Evolutionary conservation across 345 rosid species (phyloP), one percentile per base, ranked within the genome.

Genomic region (Euphorbia pulcherrima): DNA sequence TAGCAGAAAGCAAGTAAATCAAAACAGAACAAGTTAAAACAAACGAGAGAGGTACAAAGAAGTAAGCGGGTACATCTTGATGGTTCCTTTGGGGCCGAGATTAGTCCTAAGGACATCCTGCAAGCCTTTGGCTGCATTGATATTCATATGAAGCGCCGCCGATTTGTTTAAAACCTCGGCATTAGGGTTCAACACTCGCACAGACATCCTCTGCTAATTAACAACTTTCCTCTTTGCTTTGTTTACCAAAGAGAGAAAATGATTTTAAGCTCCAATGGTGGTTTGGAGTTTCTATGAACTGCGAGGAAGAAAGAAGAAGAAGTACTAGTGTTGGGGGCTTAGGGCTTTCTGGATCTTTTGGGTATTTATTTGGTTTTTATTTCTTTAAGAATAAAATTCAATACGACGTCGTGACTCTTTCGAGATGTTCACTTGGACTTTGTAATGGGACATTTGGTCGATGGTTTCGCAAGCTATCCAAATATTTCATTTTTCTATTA

Each of bases 141-240:
- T 94, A 82, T 88, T 94, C 97, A 94, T 94, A 75, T 94, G 99
- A 54, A 94, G 90, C 66, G 97, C 97, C 65, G 96, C 93, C 60
- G 97, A 89, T 84, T 94, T 94, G 92, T 94, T 91, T 47, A 94
- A 91, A 58, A 91, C 95, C 72, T 94, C 99, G 0, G 99, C 99
- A 73, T 94, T 94, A 60, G 97, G 97, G 78, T 94, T 94, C 83
- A 91, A 72, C 9, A 89, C 85, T 57, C 96, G 87, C 58, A 94
- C 76, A 72, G 99, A 88, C 99, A 94, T 94, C 63, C 74, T 90
- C 69, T 48, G 44, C 56, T 28, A 3, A 37, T 37, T 37, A 3
- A n/a, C 40, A 3, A 37, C 8, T 27, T 8, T 28, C 29, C 23
- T 53, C n/a, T 63, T 35, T 46, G 1, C 35, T 14, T 21, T 39